Evolutionary conservation across 164 flowering plant genomes (phyloP), one percentile per base, ranked within the genome.

Genomic region (Chimonanthus praecox): DNA sequence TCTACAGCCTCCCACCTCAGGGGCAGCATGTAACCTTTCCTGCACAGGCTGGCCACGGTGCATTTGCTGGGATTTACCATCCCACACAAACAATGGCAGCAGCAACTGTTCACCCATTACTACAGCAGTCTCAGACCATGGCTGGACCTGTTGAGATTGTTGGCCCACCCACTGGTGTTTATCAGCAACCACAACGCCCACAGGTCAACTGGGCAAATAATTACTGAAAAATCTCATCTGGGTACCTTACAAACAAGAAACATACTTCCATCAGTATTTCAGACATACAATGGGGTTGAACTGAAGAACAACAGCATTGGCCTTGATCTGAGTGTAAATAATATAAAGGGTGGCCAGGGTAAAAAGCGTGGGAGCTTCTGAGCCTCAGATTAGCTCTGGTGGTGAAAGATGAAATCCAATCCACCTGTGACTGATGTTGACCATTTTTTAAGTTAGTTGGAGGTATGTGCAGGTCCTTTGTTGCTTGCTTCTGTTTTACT

Each of bases 191-290:
- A 47, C 97, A 90, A 80, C 92, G 85, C 73, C 73, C 91, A 74
- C 97, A 88, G 71, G 83, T 88, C 58, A 92, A 92, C 82, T 94
- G 98, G 98, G 90, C 87, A 11, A 87, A 83, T 76, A 91, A 82
- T 85, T 92, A 87, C 83, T 94, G 80, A 88, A 73, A 75, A 18
- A 60, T 65, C 20, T 46, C 33, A 70, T 61, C 67, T 64, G 58
- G 61, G 62, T 7, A 21, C 64, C 33, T 20, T 58, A 6, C 9
- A 72, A 61, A 33, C 49, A 63, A 43, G 11, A 43, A 45, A 50
- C 49, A 62, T 71, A 65, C 74, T 73, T 75, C 60, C 5, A 65
- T 65, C 45, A 45, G 45, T 47, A 65, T 45, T 65, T 13, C 45
- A 65, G 48, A 45, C 47, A 33, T 43, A 65, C n/a, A 9, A 45